A percentile compares a stretch with the other conserved stretches of the same genome.
These are phyloP conservation scores for Plicaturopsis crispa DNA, from an alignment of 768 basidiomycete species.

Conservation along the genomic window DNA sequence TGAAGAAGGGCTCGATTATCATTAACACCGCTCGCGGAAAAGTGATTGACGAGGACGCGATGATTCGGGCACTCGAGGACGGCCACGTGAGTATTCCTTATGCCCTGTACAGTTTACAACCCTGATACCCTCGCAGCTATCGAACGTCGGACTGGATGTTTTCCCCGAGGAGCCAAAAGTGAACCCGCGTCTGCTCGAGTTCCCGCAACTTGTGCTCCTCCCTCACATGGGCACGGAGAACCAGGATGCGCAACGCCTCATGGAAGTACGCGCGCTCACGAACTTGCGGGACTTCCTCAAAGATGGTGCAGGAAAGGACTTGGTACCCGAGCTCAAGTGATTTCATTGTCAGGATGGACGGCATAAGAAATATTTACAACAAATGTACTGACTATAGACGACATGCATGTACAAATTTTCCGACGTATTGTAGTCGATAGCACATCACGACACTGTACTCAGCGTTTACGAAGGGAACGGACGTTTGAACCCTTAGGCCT, in stretches of 20 bases:
- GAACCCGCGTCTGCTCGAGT: constrained; percentile 71
- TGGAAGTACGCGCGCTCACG: constrained; percentile 80
- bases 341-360: too few species aligned
- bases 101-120: neutral
- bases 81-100: constrained; percentile 61
- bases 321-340: constrained; percentile 47
- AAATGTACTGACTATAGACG: too few species aligned
- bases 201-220: constrained; percentile 76
- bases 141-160: constrained; percentile 78
- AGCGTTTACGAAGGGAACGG: too few species aligned
- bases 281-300: constrained; percentile 69
- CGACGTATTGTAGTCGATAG: too few species aligned
- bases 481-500: too few species aligned
- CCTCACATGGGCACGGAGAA: constrained; percentile 93
- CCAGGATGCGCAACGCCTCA: constrained; percentile 68
- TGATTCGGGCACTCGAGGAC: constrained; percentile 79
- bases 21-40: constrained; percentile 91
- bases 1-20: constrained; percentile 75
- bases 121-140: constrained; percentile 38
- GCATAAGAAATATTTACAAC: too few species aligned
- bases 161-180: constrained; percentile 80
- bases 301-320: constrained; percentile 55
- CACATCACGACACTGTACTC: too few species aligned
- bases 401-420: too few species aligned
- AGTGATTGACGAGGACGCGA: constrained; percentile 80